Conservation (phyloP, 2,329 filamentous ascomycete genomes). For the Dactylellina sp. region DNA sequence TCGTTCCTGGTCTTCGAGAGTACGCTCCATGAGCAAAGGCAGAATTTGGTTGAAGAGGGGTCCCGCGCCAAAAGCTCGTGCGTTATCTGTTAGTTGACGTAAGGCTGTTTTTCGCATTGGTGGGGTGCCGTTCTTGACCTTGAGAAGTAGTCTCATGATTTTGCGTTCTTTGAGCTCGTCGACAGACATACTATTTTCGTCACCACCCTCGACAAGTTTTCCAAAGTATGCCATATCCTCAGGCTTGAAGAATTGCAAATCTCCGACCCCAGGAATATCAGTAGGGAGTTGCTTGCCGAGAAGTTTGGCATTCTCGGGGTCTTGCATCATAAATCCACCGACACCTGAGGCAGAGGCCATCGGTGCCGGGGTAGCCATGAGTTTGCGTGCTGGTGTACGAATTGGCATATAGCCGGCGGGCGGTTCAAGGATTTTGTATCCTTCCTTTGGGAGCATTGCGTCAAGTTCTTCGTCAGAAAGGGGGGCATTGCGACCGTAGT, state of each 20-base stretch:
- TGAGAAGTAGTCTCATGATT: slow-evolving; percentile 95
- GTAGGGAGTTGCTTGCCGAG: slow-evolving; percentile 92
- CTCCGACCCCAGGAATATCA: slow-evolving; percentile 94
- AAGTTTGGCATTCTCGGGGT: slow-evolving; percentile 83
- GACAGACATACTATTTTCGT: slow-evolving; percentile 90
- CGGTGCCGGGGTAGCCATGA: slow-evolving; percentile 79
- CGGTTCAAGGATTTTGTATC: slow-evolving; percentile 90
- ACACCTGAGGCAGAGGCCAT: slow-evolving; percentile 70
- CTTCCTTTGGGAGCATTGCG: slow-evolving; percentile 86
- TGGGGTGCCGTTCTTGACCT: slow-evolving; percentile 99
- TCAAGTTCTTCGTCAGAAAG: slow-evolving; percentile 95
- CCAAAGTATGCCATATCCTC: slow-evolving; percentile 99
- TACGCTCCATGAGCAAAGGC: slow-evolving; percentile 97
- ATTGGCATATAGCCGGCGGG: slow-evolving; percentile 92
- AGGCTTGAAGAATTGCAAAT: slow-evolving; percentile 97
- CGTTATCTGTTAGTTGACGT: slow-evolving; percentile 96
- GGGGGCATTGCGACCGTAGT: slow-evolving; percentile 83
- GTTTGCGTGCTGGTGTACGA: slow-evolving; percentile 78
- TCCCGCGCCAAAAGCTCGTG: slow-evolving; percentile 92
- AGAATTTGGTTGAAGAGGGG: slow-evolving; percentile 97
- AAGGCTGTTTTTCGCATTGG: slow-evolving; percentile 98
- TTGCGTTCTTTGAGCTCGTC: slow-evolving; percentile 98
- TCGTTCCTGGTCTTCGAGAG: slow-evolving; percentile 95
- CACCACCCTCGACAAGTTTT: slow-evolving; percentile 92
- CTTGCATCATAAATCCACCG: slow-evolving; percentile 96